A percentile compares a stretch with the other conserved stretches of the same genome.
phyloP scores from a whole-genome alignment of 257 asterid genomes.

The Ilex aquifolium region DNA sequence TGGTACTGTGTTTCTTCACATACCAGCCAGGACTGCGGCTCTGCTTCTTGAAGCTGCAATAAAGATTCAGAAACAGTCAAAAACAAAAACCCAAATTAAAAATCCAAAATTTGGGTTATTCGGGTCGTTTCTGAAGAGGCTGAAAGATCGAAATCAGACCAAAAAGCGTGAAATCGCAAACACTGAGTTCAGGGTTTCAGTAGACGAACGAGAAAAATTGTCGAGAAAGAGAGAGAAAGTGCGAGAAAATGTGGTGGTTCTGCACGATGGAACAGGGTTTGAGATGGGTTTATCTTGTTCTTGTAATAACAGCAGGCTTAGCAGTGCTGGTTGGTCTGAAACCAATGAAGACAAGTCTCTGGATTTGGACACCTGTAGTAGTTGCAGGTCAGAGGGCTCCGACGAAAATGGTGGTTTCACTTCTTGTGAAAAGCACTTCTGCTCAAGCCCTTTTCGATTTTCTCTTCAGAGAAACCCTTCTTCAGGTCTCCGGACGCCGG shows the following conservation, averaged over 20 bases:
- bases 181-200: constrained; percentile 6
- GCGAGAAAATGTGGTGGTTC: neutral
- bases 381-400: constrained; percentile 25
- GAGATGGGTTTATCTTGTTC: constrained; percentile 14
- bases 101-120: constrained; percentile 46
- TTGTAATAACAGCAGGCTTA: constrained; percentile 25
- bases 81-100: constrained; percentile 25
- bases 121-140: constrained; percentile 50
- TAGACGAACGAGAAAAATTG: neutral
- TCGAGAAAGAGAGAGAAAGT: neutral
- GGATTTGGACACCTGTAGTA: constrained; percentile 31
- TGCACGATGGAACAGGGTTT: neutral
- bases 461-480: constrained; percentile 33
- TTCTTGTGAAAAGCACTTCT: constrained; percentile 12
- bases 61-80: constrained; percentile 59
- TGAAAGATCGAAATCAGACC: constrained; percentile 49
- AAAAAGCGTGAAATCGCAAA: constrained; percentile 29
- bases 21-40: constrained; percentile 63
- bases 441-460: constrained; percentile 31
- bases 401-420: constrained; percentile 20
- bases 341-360: constrained; percentile 33
- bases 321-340: constrained; percentile 44
- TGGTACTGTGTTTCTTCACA: constrained; percentile 46
- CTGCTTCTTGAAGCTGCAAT: constrained; percentile 74
- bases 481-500: constrained; percentile 54